Conservation (phyloP, 257 asterid genomes). For the Lycium barbarum region DNA sequence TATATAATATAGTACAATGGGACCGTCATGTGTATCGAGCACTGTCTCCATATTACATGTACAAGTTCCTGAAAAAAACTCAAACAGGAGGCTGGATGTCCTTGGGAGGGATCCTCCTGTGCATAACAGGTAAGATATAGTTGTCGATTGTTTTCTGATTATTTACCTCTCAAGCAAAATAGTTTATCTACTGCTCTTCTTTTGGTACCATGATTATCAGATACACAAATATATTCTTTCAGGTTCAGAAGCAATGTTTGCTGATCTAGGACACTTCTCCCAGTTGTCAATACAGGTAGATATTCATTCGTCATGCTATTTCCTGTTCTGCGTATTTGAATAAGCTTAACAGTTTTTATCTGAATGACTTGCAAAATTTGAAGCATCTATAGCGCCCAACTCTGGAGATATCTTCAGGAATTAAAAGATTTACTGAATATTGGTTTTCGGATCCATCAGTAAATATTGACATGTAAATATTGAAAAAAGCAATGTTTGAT, state of each 20-base stretch:
- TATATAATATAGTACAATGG: constrained; percentile 83
- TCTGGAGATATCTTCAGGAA: background rate
- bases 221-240: constrained; percentile 35
- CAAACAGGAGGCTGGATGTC: constrained; percentile 91
- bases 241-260: constrained; percentile 99
- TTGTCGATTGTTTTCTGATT: background rate
- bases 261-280: constrained; percentile 96
- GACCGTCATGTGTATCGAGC: constrained; percentile 85
- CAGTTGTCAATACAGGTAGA: constrained; percentile 86
- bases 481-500: background rate
- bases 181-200: background rate
- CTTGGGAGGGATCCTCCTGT: constrained; percentile 86
- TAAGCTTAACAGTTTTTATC: background rate
- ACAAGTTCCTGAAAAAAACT: constrained; percentile 84
- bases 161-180: background rate
- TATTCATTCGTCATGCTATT: constrained; percentile 18
- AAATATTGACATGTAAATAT: background rate
- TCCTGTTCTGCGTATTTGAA: background rate
- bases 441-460: background rate
- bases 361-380: background rate
- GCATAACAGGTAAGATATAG: constrained; percentile 75
- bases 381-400: background rate
- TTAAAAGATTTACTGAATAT: background rate
- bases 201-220: constrained; percentile 21
- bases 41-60: constrained; percentile 87